phyloP scores from a whole-genome alignment of 2,329 filamentous ascomycete genomes.

The Fusarium transvaalense region DNA sequence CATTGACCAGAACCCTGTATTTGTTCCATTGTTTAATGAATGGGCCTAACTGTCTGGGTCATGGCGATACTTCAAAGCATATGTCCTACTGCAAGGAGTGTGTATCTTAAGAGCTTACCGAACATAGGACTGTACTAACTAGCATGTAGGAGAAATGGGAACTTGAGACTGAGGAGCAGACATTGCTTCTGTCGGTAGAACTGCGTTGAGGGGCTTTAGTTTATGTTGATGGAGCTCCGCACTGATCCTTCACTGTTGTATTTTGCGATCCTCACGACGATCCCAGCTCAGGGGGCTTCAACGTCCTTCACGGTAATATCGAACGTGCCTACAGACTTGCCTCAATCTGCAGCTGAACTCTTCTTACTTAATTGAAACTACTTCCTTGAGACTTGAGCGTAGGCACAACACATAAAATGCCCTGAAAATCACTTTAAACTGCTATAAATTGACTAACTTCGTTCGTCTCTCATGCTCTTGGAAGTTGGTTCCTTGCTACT shows the following conservation, averaged over 20 bases:
- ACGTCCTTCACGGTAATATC: background rate
- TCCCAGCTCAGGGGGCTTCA: background rate
- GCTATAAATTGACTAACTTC: background rate
- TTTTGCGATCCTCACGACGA: too few species aligned
- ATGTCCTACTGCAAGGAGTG: background rate
- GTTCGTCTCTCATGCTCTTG: background rate
- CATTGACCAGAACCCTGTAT: too few species aligned
- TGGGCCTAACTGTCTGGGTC: background rate
- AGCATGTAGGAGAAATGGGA: background rate
- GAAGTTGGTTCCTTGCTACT: background rate
- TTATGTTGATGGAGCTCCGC: background rate
- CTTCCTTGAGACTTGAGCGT: background rate
- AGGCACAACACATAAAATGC: background rate
- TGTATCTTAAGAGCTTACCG: background rate
- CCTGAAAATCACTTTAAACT: background rate
- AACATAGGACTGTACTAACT: background rate
- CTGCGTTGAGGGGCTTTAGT: background rate
- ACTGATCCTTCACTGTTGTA: too few species aligned
- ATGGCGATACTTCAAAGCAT: background rate
- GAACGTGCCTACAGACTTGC: background rate
- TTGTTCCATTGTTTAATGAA: background rate
- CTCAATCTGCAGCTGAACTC: background rate
- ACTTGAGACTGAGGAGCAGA: background rate
- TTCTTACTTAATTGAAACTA: background rate
- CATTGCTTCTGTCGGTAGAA: background rate